Evolutionary conservation across 805 yeast species (phyloP), one percentile per base, ranked within the genome.

Genomic region (Cyberlindnera lachancei): DNA sequence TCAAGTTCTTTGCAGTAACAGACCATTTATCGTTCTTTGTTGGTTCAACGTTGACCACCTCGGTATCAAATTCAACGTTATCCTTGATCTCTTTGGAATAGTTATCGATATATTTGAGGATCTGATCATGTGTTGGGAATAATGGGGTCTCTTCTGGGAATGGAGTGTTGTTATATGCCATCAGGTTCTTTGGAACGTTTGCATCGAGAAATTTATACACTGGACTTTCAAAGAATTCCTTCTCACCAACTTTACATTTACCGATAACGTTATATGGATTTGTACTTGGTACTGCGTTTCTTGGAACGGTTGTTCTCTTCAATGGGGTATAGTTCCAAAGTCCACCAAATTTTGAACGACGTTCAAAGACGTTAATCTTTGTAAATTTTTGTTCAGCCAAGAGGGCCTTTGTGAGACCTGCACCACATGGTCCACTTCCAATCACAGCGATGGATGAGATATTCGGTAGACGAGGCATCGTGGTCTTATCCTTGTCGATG

Each of bases 401-500:
- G 9, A 84, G 59, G 0, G 87, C 84, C 36, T 76, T 73, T 0
- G 83, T 75, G 4, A 71, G 59, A 0, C 78, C 84, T 15, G 79
- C 56, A 0, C 90, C 94, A 27, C 73, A 66, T 0, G 92, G 88
- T 0, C 94, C 94, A 3, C 74, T 87, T 3, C 94, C 94, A 16
- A 84, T 65, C 7, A 84, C 70, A 0, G 85, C 86, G 4, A 82
- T 62, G 14, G 31, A 27, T 22, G 24, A 31, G 19, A 40, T 31
- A 23, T 29, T 29, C 17, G 25, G 25, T 7, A 29, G 26, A 14
- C 20, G 20, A 13, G 15, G 18, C 20, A 25, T n/a, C n/a, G n/a
- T n/a, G n/a, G n/a, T n/a, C n/a, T n/a, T n/a, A n/a, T n/a, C n/a
- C n/a, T n/a, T n/a, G n/a, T n/a, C n/a, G n/a, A n/a, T n/a, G n/a